Evolutionary conservation across 2,329 filamentous ascomycete species (phyloP), one percentile per base, ranked within the genome.

Genomic region (Fusarium dimerum): DNA sequence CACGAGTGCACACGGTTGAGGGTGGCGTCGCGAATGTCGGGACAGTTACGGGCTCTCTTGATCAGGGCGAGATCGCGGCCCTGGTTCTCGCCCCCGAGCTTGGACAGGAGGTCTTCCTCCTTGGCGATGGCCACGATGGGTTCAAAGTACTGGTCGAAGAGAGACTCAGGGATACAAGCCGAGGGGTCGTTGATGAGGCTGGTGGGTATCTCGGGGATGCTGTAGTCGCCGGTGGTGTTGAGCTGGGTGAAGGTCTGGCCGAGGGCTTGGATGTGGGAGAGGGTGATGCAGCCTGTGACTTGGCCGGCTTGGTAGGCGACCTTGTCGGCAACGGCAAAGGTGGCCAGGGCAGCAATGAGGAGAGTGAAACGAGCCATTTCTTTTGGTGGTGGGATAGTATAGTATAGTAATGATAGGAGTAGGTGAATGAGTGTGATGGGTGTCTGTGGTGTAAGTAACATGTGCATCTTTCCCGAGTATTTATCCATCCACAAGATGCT

Each of bases 111-210:
- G 15, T 57, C 41, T 11, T 57, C 36, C 16, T 57, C 15, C 47
- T 57, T 57, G 40, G 55, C 40, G 30, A 57, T 40, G 16, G 47
- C 50, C 8, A 57, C 55, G 15, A 57, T 48, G 36, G 54, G 50
- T 36, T 57, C 54, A 17, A 57, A 57, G 47, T 57, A 57, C 29
- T 48, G 15, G 18, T 57, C 54, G 15, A 43, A 57, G 26, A 57
- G 55, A 2, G 54, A 54, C 30, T 57, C 50, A 1, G 55, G 55
- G 6, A 57, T 47, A 3, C 55, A 57, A 6, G 45, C 54, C 4
- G 45, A 46, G 16, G 55, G 55, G 16, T 48, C 38, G 30, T 57
- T 47, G 17, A 57, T 20, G 32, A 50, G 54, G 11, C 20, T 30
- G 13, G 18, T 17, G 3, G 55, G 55, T 9, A 57, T 50, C 16